A percentile compares a stretch with the other conserved stretches of the same genome.
phyloP scores from a whole-genome alignment of 2,329 filamentous ascomycete species.

The Sporothrix dimorphospora region DNA sequence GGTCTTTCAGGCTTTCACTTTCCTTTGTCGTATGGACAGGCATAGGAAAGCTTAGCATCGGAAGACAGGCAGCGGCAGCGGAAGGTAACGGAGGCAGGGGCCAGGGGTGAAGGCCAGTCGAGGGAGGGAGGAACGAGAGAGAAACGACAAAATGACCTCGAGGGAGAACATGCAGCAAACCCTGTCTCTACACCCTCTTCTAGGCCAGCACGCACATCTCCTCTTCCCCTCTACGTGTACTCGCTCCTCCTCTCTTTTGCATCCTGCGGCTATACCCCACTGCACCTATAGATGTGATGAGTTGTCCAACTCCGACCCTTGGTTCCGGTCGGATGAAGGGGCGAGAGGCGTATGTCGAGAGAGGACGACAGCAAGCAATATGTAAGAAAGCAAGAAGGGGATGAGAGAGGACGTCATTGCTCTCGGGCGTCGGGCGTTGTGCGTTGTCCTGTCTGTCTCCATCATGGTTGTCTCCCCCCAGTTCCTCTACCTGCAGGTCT shows the following conservation, averaged over 20 bases:
- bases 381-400: not conserved
- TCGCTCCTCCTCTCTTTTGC: not conserved
- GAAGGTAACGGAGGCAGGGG: not conserved
- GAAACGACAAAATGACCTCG: not conserved
- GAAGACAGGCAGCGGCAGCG: not conserved
- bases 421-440: not conserved
- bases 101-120: not conserved
- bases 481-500: constrained; percentile 8
- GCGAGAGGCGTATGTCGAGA: not conserved
- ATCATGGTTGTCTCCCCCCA: not conserved
- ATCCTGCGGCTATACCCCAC: not conserved
- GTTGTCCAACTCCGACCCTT: not conserved
- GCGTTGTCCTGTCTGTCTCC: not conserved
- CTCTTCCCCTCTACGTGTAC: no score
- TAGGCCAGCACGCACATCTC: no score
- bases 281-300: not conserved
- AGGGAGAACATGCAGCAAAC: not conserved
- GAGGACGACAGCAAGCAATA: not conserved
- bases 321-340: not conserved
- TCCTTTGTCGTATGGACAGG: not conserved
- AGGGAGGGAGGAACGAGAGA: not conserved
- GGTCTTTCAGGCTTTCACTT: not conserved
- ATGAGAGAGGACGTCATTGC: not conserved
- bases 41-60: not conserved
- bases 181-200: not conserved